Conservation (phyloP, 225 moss, liverwort and hornwort genomes). For the Physcomitrellopsis africana region DNA sequence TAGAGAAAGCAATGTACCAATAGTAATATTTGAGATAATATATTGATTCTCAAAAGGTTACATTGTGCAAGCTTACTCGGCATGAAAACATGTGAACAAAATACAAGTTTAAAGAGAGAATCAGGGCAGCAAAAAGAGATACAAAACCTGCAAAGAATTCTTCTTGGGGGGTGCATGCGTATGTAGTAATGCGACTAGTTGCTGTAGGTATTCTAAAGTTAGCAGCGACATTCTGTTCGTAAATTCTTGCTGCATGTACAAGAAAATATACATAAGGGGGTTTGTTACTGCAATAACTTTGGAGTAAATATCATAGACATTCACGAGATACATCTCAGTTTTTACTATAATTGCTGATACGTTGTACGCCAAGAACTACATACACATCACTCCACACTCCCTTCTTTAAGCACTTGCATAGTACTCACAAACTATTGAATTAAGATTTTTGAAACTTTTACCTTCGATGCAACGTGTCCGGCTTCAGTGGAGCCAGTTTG, state of each 20-base stretch:
- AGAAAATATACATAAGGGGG: constrained; percentile 32
- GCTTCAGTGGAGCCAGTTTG: constrained; percentile 59
- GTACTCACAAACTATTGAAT: constrained; percentile 17
- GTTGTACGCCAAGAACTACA: background rate
- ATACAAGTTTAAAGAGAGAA: constrained; percentile 9
- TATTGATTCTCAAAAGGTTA: background rate
- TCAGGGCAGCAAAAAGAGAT: constrained; percentile 12
- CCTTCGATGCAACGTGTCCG: constrained; percentile 60
- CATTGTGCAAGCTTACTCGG: constrained; percentile 10
- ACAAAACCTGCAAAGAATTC: constrained; percentile 71
- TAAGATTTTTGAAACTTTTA: constrained; percentile 26
- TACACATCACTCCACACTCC: background rate
- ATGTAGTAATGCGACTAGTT: constrained; percentile 80
- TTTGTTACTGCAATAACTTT: constrained; percentile 14
- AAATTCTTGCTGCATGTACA: constrained; percentile 78
- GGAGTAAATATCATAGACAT: constrained; percentile 2
- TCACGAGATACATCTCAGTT: background rate
- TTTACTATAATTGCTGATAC: constrained; percentile 13
- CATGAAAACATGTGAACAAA: constrained; percentile 5
- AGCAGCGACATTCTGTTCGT: constrained; percentile 82
- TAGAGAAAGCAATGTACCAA: no score
- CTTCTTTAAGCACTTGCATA: constrained; percentile 15
- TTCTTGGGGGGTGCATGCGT: constrained; percentile 53
- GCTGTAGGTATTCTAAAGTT: constrained; percentile 84
- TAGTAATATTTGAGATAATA: no score